Evolutionary conservation across 2,329 filamentous ascomycete genomes (phyloP).

Genomic region (Claviceps maximensis): DNA sequence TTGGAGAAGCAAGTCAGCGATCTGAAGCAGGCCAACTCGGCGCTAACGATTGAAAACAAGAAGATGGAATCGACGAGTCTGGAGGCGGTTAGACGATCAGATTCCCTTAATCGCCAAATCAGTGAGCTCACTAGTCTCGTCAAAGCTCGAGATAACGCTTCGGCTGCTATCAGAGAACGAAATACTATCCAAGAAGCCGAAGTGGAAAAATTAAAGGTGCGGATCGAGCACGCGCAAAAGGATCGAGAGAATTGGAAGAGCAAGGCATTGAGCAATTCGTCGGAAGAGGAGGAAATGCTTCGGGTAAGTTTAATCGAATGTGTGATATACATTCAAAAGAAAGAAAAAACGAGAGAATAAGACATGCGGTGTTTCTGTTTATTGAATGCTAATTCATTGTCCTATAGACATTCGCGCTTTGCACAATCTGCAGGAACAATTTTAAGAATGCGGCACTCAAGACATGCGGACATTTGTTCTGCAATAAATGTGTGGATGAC

Average conservation of each 20-base stretch:
- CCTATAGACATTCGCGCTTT: slow-evolving; percentile 40
- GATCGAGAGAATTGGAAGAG: slow-evolving; percentile 76
- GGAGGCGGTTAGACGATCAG: slow-evolving; percentile 56
- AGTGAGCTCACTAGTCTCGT: slow-evolving; percentile 62
- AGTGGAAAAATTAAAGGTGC: slow-evolving; percentile 64
- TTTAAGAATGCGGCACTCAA: slow-evolving; percentile 92
- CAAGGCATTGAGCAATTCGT: slow-evolving; percentile 69
- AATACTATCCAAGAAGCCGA: slow-evolving; percentile 57
- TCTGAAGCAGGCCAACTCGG: slow-evolving; percentile 63
- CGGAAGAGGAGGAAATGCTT: slow-evolving; percentile 72
- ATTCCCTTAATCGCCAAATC: slow-evolving; percentile 63
- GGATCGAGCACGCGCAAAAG: slow-evolving; percentile 66
- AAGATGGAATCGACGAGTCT: slow-evolving; percentile 57
- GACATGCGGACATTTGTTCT: slow-evolving; percentile 91
- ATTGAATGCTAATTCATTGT: slow-evolving; percentile 11
- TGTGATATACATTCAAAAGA: no score
- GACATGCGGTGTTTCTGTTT: neutral
- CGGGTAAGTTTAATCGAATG: slow-evolving; percentile 49
- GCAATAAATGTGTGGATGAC: slow-evolving; percentile 78
- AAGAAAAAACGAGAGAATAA: neutral
- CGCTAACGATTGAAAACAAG: slow-evolving; percentile 58
- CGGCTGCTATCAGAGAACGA: slow-evolving; percentile 37
- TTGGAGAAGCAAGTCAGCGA: slow-evolving; percentile 86
- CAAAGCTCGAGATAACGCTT: slow-evolving; percentile 57
- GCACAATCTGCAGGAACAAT: slow-evolving; percentile 81